phyloP scores from a whole-genome alignment of 2,329 filamentous ascomycete species.

The Parascedosporium putredinis region DNA sequence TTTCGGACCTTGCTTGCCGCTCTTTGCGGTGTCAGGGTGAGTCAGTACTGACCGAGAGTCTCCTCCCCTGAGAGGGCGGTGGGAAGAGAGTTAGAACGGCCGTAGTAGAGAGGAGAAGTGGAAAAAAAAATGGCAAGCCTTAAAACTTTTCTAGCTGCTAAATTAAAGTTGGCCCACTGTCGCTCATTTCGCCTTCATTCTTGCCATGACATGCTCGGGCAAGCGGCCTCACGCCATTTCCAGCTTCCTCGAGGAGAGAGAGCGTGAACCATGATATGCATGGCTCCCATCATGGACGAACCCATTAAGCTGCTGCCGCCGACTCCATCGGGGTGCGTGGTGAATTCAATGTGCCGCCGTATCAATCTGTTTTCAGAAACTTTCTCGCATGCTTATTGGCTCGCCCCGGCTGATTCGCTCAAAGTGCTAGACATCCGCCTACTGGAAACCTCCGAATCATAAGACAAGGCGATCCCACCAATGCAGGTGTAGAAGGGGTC shows the following conservation, averaged over 20 bases:
- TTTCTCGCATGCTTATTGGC: neutral
- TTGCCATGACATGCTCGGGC: neutral
- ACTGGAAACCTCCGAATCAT: conserved; percentile 1
- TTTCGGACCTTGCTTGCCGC: too few species aligned
- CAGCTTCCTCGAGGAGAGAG: too few species aligned
- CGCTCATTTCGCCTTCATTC: neutral
- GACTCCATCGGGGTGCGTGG: too few species aligned
- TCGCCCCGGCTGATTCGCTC: neutral
- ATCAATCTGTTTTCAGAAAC: neutral
- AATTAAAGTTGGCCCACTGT: neutral
- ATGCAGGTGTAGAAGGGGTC: neutral
- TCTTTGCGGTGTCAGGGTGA: too few species aligned
- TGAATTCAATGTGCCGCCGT: too few species aligned
- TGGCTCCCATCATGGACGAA: neutral
- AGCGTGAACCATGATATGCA: neutral
- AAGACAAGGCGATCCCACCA: neutral
- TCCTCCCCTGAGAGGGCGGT: neutral
- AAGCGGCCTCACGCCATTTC: neutral
- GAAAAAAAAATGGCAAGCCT: neutral
- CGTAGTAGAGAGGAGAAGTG: neutral
- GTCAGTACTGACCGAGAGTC: too few species aligned
- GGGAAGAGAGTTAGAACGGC: neutral
- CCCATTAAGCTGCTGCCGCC: too few species aligned
- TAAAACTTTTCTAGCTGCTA: neutral
- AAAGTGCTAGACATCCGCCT: neutral